Percentiles rank a stretch among this genome's conserved stretches.
These are phyloP conservation scores for Nakazawaea holstii DNA, from an alignment of 805 yeast genomes.

Conservation along the genomic window DNA sequence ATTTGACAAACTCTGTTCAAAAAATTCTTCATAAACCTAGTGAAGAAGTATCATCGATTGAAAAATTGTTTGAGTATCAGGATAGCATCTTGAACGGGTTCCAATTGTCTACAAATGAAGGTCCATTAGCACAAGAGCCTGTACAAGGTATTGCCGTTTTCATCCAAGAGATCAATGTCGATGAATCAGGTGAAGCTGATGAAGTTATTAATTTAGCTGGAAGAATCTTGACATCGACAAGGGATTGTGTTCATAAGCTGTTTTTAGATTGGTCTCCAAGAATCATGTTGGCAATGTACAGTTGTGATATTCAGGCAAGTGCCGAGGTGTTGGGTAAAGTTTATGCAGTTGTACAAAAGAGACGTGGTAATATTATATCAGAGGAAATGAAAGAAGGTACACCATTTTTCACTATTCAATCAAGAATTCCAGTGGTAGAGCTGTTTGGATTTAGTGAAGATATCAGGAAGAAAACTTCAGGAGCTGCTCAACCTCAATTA, in stretches of 20 bases:
- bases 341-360: slow-evolving; percentile 85
- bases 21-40: slow-evolving; percentile 25
- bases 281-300: slow-evolving; percentile 84
- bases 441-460: slow-evolving; percentile 97
- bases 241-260: slow-evolving; percentile 66
- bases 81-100: slow-evolving; percentile 76
- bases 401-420: slow-evolving; percentile 84
- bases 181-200: slow-evolving; percentile 22
- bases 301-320: slow-evolving; percentile 92
- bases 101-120: slow-evolving; percentile 74
- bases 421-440: slow-evolving; percentile 86
- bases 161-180: slow-evolving; percentile 32
- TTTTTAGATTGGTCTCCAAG: slow-evolving; percentile 85
- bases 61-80: slow-evolving; percentile 36
- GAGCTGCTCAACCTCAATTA: slow-evolving; percentile 95
- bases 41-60: background rate
- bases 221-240: slow-evolving; percentile 63
- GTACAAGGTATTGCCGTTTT: slow-evolving; percentile 73
- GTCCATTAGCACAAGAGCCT: slow-evolving; percentile 87
- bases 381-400: slow-evolving; percentile 99
- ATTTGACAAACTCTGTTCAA: slow-evolving; percentile 32
- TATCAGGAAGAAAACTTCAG: slow-evolving; percentile 86
- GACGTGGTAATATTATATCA: slow-evolving; percentile 78
- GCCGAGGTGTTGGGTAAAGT: slow-evolving; percentile 94
- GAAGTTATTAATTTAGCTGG: slow-evolving; percentile 54